Base-by-base conservation (phyloP, 805 yeast genomes). In the Scheffersomyces ergatensis region DNA sequence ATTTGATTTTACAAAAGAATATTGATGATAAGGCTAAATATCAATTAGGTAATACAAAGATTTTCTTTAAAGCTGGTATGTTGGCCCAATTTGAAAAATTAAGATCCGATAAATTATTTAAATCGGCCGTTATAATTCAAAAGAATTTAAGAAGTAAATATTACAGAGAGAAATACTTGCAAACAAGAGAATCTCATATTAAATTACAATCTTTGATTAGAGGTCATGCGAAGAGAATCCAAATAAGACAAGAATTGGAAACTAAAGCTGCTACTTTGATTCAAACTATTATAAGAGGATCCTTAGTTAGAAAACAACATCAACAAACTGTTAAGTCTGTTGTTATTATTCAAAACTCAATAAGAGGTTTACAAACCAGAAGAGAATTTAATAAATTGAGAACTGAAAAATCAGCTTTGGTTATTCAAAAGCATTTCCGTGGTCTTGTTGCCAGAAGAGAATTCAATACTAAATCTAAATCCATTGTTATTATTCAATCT, bases 61-160 rank as follows among this genome's bases (percentile, higher is more conserved):
- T 92, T 43, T 92, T 92, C 70, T 88, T 92, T 71, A 85, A 95
- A 55, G 97, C 97, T 23, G 99, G 99, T 59, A 86, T 92, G 85
- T 73, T 92, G 61, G 98, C 97, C 3, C 82, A 81, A 47, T 74
- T 92, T 53, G 99, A 92, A 65, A 88, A 88, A 52, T 66, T 85
- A 56, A 81, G 97, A 63, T 70, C 89, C 24, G 86, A 84, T 47
- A 87, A 89, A 54, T 77, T 89, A 50, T 77, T 77, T 55, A 76
- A 70, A 38, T 82, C 96, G 34, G 97, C 97, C 4, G 82, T 81
- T 13, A 66, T 85, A 65, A 84, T 92, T 50, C 98, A 93, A 68
- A 89, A 88, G 74, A 78, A 85, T 54, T 69, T 90, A 59, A 78
- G 85, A 55, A 83, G 79, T 56, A 65, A 74, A 20, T 70, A 76